Percentiles rank a stretch among this genome's conserved stretches.
Conservation (phyloP, 2,329 filamentous ascomycete genomes). For the Ceratocystis colombiana region DNA sequence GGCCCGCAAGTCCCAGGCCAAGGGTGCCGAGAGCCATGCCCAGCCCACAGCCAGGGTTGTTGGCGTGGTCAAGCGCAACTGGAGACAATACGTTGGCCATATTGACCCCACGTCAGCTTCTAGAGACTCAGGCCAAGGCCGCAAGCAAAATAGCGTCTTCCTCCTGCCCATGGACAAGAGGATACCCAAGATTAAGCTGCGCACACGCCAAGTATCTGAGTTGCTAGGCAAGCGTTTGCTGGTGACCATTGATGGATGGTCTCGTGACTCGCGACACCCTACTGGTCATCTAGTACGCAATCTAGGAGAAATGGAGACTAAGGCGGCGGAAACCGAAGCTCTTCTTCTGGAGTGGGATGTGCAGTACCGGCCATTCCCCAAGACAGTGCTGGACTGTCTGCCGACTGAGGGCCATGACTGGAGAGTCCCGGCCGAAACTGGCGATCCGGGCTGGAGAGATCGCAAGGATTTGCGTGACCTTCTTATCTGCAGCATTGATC, state of each 20-base stretch:
- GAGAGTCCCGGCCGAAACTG: slow-evolving; percentile 70
- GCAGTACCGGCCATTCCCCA: slow-evolving; percentile 93
- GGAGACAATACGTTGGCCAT: slow-evolving; percentile 95
- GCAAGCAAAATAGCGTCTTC: slow-evolving; percentile 86
- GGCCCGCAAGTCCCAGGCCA: slow-evolving; percentile 73
- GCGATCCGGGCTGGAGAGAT: slow-evolving; percentile 78
- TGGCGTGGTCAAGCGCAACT: slow-evolving; percentile 88
- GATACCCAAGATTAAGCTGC: slow-evolving; percentile 88
- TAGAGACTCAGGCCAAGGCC: slow-evolving; percentile 60
- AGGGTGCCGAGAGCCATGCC: slow-evolving; percentile 61
- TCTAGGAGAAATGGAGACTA: slow-evolving; percentile 85
- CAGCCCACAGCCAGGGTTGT: slow-evolving; percentile 90
- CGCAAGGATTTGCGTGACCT: slow-evolving; percentile 74
- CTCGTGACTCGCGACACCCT: slow-evolving; percentile 83
- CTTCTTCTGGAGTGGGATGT: slow-evolving; percentile 92
- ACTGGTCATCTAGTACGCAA: slow-evolving; percentile 89
- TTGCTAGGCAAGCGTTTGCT: slow-evolving; percentile 84
- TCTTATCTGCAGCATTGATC: slow-evolving; percentile 94
- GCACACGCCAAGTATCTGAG: slow-evolving; percentile 80
- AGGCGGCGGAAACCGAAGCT: slow-evolving; percentile 95
- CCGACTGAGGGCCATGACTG: slow-evolving; percentile 87
- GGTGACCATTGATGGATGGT: slow-evolving; percentile 91
- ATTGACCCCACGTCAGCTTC: slow-evolving; percentile 79
- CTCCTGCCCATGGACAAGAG: slow-evolving; percentile 96
- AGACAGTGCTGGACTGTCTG: slow-evolving; percentile 86